These are phyloP conservation scores for Monosporozyma aerobia DNA, from an alignment of 805 yeast species.

Conservation along the genomic window DNA sequence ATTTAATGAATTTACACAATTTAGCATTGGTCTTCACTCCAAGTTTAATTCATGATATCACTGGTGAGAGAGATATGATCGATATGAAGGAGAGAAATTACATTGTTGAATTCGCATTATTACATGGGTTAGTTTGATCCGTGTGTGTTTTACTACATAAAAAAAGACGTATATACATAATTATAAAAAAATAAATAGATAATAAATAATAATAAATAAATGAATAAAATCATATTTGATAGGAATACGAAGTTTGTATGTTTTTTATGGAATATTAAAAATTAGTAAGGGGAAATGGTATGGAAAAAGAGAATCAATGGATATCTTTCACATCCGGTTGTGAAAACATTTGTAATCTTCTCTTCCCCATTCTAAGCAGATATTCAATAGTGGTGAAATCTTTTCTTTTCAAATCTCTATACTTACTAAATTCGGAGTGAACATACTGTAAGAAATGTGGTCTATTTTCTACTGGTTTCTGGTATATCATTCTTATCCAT, in stretches of 20 bases:
- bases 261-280: not conserved
- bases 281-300: not conserved
- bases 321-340: constrained; percentile 66
- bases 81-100: constrained; percentile 80
- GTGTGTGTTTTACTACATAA: too few species aligned
- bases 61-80: constrained; percentile 70
- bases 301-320: constrained; percentile 19
- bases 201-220: not conserved
- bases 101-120: constrained; percentile 61
- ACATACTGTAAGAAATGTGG: constrained; percentile 38
- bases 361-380: constrained; percentile 64
- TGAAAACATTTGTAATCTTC: constrained; percentile 62
- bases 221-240: too few species aligned
- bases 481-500: constrained; percentile 37
- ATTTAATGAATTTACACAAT: constrained; percentile 78
- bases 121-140: not conserved
- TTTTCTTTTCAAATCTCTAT: constrained; percentile 52
- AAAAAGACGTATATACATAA: not conserved
- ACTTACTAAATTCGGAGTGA: constrained; percentile 54
- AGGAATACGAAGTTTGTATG: too few species aligned
- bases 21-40: constrained; percentile 93
- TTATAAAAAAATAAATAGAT: not conserved
- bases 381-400: constrained; percentile 85
- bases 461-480: constrained; percentile 41
- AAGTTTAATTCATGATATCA: constrained; percentile 68